phyloP scores from a whole-genome alignment of 2,329 filamentous ascomycete species.

The Tolypocladium endophyticum region DNA sequence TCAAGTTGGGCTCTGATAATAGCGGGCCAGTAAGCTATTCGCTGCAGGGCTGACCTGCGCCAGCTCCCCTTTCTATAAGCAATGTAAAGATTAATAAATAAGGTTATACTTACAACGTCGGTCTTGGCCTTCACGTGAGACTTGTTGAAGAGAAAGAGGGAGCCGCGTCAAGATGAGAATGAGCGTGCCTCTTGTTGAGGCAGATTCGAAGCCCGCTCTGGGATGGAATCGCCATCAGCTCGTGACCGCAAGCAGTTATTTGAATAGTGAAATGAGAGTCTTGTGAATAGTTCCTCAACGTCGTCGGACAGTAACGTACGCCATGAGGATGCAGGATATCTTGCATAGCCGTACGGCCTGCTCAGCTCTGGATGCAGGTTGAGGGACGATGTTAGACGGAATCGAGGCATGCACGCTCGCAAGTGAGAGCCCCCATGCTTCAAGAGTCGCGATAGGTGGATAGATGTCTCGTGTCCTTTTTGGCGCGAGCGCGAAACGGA shows the following conservation, averaged over 20 bases:
- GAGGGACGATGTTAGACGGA: neutral
- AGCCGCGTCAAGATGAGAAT: neutral
- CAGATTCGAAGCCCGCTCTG: too few relatives aligned
- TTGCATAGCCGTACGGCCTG: neutral
- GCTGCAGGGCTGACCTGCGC: conserved; percentile 36
- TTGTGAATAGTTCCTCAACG: neutral
- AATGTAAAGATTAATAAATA: too few relatives aligned
- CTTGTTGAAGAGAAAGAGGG: neutral
- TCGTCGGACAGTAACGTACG: neutral
- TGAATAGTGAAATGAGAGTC: neutral
- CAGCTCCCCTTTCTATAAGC: too few relatives aligned
- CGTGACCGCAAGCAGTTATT: neutral
- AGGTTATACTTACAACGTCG: neutral
- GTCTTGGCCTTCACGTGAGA: neutral
- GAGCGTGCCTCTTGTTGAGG: neutral
- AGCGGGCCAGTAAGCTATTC: conserved; percentile 55
- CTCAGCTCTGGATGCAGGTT: neutral
- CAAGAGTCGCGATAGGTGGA: neutral
- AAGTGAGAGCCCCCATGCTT: neutral
- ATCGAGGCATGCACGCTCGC: neutral
- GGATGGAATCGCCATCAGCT: neutral
- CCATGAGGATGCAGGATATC: neutral
- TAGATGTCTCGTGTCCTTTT: neutral
- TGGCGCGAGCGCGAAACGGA: neutral
- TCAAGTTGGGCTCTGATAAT: conserved; percentile 49